Base-by-base conservation (phyloP, 352 stramenopile species). In the Phytopythium vexans region DNA sequence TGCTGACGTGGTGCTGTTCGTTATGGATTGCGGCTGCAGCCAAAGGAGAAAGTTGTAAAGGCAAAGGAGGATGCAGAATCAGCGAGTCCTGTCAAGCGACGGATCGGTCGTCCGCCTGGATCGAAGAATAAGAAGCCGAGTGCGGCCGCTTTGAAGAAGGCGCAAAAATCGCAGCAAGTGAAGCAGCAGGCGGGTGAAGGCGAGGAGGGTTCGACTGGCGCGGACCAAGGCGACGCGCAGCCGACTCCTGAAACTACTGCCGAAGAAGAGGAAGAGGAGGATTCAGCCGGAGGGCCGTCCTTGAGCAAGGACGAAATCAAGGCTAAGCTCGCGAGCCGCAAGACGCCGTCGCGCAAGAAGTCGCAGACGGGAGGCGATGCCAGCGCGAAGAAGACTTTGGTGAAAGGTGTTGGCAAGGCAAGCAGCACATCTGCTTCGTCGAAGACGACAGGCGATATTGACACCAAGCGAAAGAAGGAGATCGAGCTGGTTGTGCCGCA, bases 221-320 rank as follows among this genome's bases (percentile, higher is more conserved):
- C n/a, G 27, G 62, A 65, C 11, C 50, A 51, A 37, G 60, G 48
- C 3, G 53, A 56, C 12, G 33, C 39, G 7, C 49, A 57, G 11
- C 35, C 49, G 11, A 40, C 41, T 5, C 16, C 57, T 39, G 56
- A 48, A 12, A 45, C 27, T 11, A 54, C 52, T 6, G 33, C 38
- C 4, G 58, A 35, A 34, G 21, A 27, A 65, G 58, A 72, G 53
- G 72, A 81, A 50, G 73, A 86, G 3, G 73, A 86, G 8, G 64
- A 72, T 3, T 55, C 66, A 8, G 34, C 31, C 5, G 50, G 50
- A 3, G 54, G 50, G 7, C 58, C 74, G 1, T 54, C 69, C 11
- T 43, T 88, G 34, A 89, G 72, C 42, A 91, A 89, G 39, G 82
- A 90, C 27, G 74, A 90, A 34, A 91, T 89, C 53, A 89, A 89